phyloP scores from a whole-genome alignment of 495 filamentous ascomycete genomes.

The Haplographium delicatum region DNA sequence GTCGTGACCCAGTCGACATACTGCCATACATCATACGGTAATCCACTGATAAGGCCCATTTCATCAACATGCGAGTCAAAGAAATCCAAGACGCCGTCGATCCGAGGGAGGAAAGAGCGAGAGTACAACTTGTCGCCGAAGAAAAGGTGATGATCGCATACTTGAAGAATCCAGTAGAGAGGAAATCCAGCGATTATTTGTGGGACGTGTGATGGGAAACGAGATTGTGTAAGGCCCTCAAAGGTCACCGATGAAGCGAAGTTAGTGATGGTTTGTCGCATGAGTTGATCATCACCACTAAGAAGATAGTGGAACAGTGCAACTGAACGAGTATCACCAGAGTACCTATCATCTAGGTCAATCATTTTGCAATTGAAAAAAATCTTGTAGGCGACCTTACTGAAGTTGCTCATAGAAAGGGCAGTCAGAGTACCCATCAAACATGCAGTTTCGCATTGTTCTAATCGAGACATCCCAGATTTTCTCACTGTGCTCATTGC shows the following conservation, averaged over 20 bases:
- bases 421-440: constrained; percentile 36
- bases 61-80: constrained; percentile 30
- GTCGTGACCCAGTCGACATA: constrained; percentile 38
- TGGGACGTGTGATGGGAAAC: constrained; percentile 33
- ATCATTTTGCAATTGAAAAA: no score
- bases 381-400: no score
- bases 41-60: constrained; percentile 29
- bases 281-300: constrained; percentile 34
- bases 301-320: constrained; percentile 36
- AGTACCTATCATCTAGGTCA: constrained; percentile 8
- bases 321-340: constrained; percentile 28
- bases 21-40: constrained; percentile 26
- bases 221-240: constrained; percentile 32
- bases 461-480: constrained; percentile 34
- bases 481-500: constrained; percentile 21
- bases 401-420: constrained; percentile 39
- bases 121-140: constrained; percentile 31
- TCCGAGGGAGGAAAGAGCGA: constrained; percentile 29
- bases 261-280: constrained; percentile 35
- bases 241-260: constrained; percentile 30
- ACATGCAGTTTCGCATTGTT: constrained; percentile 37
- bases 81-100: constrained; percentile 36
- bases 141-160: constrained; percentile 33
- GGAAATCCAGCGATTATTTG: constrained; percentile 33
- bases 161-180: constrained; percentile 34